phyloP scores from a whole-genome alignment of 257 asterid genomes.

The Osmanthus fragrans region DNA sequence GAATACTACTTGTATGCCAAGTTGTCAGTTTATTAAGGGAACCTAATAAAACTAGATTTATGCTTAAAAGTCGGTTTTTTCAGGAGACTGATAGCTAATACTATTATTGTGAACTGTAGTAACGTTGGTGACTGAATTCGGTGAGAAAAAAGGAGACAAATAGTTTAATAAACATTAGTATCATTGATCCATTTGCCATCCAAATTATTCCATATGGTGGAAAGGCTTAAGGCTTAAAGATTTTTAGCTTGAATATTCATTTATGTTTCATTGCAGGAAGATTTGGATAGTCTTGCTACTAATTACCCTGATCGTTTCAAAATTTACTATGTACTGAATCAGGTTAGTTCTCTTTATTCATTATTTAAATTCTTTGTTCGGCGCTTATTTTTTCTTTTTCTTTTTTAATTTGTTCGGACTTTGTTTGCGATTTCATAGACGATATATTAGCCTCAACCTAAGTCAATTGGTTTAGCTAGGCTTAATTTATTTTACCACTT shows the following conservation, averaged over 20 bases:
- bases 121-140: no score
- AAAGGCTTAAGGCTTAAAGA: not conserved
- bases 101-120: not conserved
- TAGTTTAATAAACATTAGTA: not conserved
- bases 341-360: slow-evolving; percentile 40
- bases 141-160: no score
- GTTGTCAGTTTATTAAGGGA: slow-evolving; percentile 8
- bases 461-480: not conserved
- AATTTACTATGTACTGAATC: slow-evolving; percentile 79
- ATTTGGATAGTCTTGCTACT: slow-evolving; percentile 63
- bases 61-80: not conserved
- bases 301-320: slow-evolving; percentile 63
- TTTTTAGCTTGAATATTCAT: not conserved
- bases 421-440: not conserved
- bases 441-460: no score
- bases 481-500: not conserved
- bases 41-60: not conserved
- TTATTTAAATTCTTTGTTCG: not conserved
- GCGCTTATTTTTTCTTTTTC: not conserved
- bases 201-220: no score
- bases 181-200: not conserved
- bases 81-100: no score
- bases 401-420: not conserved
- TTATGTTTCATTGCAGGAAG: slow-evolving; percentile 53
- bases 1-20: slow-evolving; percentile 7